Evolutionary conservation across 2,329 filamentous ascomycete genomes (phyloP), one percentile per base, ranked within the genome.

Genomic region (Claviceps fusiformis): DNA sequence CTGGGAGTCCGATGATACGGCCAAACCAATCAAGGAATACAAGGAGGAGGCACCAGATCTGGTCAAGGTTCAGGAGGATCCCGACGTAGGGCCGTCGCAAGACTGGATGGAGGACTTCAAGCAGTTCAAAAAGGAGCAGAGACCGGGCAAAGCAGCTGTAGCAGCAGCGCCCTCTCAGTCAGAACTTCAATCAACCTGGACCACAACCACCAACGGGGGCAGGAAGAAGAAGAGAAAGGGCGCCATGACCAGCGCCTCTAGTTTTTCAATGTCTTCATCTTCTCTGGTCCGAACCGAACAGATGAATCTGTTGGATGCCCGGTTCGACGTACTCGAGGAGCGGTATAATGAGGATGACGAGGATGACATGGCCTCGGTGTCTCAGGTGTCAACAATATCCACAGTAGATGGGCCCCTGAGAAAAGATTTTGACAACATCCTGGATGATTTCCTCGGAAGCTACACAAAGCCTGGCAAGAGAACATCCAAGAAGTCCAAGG

Each of bases 1-100:
- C 6, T 98, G 91, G 91, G 91, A 96, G 70, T 95, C 90, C 8
- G 93, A 98, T 68, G 85, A 83, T 62, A 98, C 93, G 0, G 89
- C 85, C 67, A 95, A 86, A 74, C 85, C 86, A n/a, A 71, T 64
- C 29, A 77, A 76, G 61, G 79, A 83, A 64, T 81, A 78, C 68
- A 73, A 74, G 54, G 71, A 75, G 8, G 67, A 72, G 10, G 73
- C 68, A 17, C 75, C 75, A n/a, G 68, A 78, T 52, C 70, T 82
- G 3, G 74, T 80, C 3, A 68, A 67, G 61, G 66, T 70, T 11
- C 64, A 69, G 27, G 75, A 77, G 54, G 71, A 75, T 4, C 73
- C 79, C 5, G 80, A 83, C 33, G 81, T 86, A 55, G 79, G 78
- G 2, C 79, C 76, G 17, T 83, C 87, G 55, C 86, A 89, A 58